A percentile compares a stretch with the other conserved stretches of the same genome.
Conservation (phyloP, 2,329 filamentous ascomycete genomes). For the Proliferodiscus dingleyae region DNA sequence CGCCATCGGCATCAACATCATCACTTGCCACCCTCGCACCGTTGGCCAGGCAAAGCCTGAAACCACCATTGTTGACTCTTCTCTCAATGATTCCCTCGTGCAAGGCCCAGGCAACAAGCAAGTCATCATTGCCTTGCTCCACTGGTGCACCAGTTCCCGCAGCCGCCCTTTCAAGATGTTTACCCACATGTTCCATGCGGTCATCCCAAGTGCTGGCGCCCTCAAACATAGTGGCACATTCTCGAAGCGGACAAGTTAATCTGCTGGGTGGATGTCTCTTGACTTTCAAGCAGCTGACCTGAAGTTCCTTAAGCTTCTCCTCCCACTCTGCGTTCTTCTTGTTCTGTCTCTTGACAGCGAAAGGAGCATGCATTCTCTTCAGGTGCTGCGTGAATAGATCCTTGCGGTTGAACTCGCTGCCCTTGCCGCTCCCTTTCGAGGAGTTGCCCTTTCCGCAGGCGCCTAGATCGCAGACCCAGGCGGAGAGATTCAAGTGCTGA, state of each 20-base stretch:
- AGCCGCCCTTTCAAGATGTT: conserved; percentile 63
- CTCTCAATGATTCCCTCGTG: conserved; percentile 17
- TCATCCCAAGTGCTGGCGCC: conserved; percentile 69
- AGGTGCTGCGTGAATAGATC: conserved; percentile 88
- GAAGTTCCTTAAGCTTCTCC: conserved; percentile 49
- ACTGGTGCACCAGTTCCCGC: not conserved
- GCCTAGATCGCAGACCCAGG: conserved; percentile 62
- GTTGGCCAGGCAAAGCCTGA: not conserved
- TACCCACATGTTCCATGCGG: conserved; percentile 81
- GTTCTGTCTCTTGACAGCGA: conserved; percentile 35
- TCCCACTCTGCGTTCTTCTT: conserved; percentile 43
- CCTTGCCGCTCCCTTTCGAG: conserved; percentile 22
- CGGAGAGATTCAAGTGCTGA: conserved; percentile 70
- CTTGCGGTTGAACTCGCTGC: conserved; percentile 70
- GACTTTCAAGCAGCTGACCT: conserved; percentile 53
- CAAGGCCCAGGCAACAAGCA: conserved; percentile 22
- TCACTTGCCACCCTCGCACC: not conserved
- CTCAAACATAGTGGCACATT: conserved; percentile 56
- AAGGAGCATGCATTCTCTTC: conserved; percentile 72
- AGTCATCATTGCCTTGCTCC: conserved; percentile 13
- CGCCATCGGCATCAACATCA: conserved; percentile 22
- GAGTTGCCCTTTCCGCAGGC: conserved; percentile 27
- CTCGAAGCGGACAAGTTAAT: conserved; percentile 56
- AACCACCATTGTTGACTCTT: conserved; percentile 7
- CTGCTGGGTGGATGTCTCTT: conserved; percentile 57